Base-by-base conservation (phyloP, 106 monocot species). In the Phalaenopsis aphrodite region DNA sequence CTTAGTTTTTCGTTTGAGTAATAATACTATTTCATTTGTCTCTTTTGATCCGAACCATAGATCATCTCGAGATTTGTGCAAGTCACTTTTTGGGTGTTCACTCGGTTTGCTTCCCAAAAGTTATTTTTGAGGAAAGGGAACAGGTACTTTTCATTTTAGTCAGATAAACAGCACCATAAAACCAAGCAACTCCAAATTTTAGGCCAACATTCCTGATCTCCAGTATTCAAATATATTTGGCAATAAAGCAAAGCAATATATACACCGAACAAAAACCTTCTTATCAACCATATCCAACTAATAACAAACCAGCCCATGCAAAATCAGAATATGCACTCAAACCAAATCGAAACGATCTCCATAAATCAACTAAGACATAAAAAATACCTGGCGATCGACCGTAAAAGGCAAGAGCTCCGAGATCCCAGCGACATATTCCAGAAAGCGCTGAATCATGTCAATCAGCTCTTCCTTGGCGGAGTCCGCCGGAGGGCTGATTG, bases 401-500 rank as follows among this genome's bases (percentile, higher is more conserved):
- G 42, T 36, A 37, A 76, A 81, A 45, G 81, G 81, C 42, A 81
- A 55, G 61, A 61, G 75, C 23, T 81, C 75, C 57, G 81, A 81
- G 42, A 81, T 58, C 43, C 42, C 58, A 43, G 61, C 75, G 42
- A 81, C 45, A 61, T 75, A 64, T 58, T 81, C 81, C 58, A 76
- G n/a, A 42, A 81, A 39, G 2, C 81, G 75, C 61, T 81, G 75
- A 42, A 81, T 81, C 75, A 81, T 41, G 56, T 81, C 75, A 56
- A 73, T 52, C 55, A 81, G 41, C 52, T 81, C 81, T 30, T 56
- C 81, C 49, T 56, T 81, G 16, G 81, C 81, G 41, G 45, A 24
- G n/a, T 81, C 81, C 16, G 75, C 75, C 75, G 75, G 42, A 12
- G 56, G 48, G n/a, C 16, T 41, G 37, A 2, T 55, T 58, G 71